These are phyloP conservation scores for Vigna nakashimae DNA, from an alignment of 306 rosid species.

Conservation along the genomic window DNA sequence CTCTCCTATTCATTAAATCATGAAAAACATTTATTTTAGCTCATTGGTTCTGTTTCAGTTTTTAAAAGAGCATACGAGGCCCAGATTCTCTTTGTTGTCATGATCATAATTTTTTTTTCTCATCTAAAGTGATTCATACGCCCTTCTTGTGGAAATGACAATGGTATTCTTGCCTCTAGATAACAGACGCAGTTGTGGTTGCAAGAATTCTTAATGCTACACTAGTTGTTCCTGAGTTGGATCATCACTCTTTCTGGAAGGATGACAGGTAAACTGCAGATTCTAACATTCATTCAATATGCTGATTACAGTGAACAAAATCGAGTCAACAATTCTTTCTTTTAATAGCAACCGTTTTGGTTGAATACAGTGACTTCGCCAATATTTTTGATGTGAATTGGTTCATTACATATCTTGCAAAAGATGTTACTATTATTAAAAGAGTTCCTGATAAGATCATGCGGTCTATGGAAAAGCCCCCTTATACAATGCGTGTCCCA, in stretches of 20 bases:
- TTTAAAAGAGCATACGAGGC: slow-evolving; percentile 21
- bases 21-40: background rate
- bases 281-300: slow-evolving; percentile 24
- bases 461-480: slow-evolving; percentile 98
- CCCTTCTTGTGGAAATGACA: slow-evolving; percentile 44
- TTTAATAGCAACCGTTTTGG: slow-evolving; percentile 14
- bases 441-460: slow-evolving; percentile 93
- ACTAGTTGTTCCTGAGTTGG: slow-evolving; percentile 93
- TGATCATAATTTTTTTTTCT: background rate
- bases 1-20: slow-evolving; percentile 22
- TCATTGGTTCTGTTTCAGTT: slow-evolving; percentile 10
- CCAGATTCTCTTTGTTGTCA: slow-evolving; percentile 21
- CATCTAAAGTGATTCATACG: background rate
- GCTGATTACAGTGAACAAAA: slow-evolving; percentile 29
- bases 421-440: slow-evolving; percentile 82
- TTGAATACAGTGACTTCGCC: slow-evolving; percentile 75
- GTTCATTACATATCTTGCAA: slow-evolving; percentile 89
- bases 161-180: slow-evolving; percentile 60
- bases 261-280: slow-evolving; percentile 74
- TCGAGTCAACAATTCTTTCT: slow-evolving; percentile 23
- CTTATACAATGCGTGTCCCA: slow-evolving; percentile 98
- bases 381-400: slow-evolving; percentile 84
- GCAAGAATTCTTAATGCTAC: slow-evolving; percentile 98
- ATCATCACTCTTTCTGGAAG: slow-evolving; percentile 94
- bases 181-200: slow-evolving; percentile 96